These are phyloP conservation scores for Tuber indicum DNA, from an alignment of 495 filamentous ascomycete species.

Conservation along the genomic window DNA sequence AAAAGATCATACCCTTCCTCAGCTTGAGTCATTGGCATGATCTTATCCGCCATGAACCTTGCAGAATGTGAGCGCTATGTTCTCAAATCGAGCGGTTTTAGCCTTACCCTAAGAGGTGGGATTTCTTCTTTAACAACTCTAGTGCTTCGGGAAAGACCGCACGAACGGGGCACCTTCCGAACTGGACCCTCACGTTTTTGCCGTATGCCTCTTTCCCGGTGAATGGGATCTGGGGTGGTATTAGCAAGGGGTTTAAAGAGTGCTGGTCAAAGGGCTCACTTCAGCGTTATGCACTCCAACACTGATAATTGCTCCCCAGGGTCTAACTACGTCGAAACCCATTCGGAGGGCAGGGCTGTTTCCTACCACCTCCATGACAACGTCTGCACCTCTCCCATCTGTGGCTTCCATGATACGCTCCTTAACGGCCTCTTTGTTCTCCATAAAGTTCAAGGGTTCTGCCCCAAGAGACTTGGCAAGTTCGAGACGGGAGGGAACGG, in stretches of 20 bases:
- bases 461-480: slow-evolving; percentile 72
- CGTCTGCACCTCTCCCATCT: slow-evolving; percentile 79
- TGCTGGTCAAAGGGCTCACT: slow-evolving; percentile 45
- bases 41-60: slow-evolving; percentile 89
- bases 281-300: slow-evolving; percentile 91
- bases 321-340: slow-evolving; percentile 76
- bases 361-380: slow-evolving; percentile 87
- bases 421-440: slow-evolving; percentile 60
- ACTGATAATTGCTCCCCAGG: slow-evolving; percentile 79
- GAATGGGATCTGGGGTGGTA: slow-evolving; percentile 66
- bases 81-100: slow-evolving; percentile 7
- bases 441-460: slow-evolving; percentile 76
- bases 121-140: slow-evolving; percentile 70
- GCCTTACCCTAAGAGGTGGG: slow-evolving; percentile 70
- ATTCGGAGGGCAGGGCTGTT: slow-evolving; percentile 73
- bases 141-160: slow-evolving; percentile 75
- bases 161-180: slow-evolving; percentile 88
- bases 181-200: slow-evolving; percentile 86
- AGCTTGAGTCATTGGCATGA: slow-evolving; percentile 80
- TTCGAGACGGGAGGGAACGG: slow-evolving; percentile 68
- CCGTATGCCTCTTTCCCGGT: slow-evolving; percentile 69
- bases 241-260: not conserved
- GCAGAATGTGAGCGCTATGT: slow-evolving; percentile 26
- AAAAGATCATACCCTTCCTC: slow-evolving; percentile 88
- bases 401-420: slow-evolving; percentile 69